These are phyloP conservation scores for Oryza meyeriana DNA, from an alignment of 176 grass and related monocot genomes.

Conservation along the genomic window DNA sequence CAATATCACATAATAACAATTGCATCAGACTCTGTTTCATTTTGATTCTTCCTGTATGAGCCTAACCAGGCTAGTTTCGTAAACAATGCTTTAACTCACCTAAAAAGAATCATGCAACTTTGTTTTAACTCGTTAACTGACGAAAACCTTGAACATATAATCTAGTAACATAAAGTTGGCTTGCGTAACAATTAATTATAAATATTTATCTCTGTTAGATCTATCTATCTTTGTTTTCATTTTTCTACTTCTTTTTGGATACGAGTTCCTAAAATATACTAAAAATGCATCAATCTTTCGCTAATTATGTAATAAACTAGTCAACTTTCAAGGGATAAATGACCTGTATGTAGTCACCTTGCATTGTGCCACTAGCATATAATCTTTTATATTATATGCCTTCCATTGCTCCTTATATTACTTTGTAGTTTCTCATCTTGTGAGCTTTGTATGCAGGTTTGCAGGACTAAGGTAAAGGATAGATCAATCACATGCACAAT, in stretches of 20 bases:
- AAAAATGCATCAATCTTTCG: neutral
- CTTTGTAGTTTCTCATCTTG: neutral
- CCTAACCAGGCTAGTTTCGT: neutral
- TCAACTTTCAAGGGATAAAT: neutral
- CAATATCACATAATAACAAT: neutral
- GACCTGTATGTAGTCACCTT: neutral
- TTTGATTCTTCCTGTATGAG: neutral
- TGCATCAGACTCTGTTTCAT: neutral
- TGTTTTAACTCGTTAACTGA: neutral
- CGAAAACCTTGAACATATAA: neutral
- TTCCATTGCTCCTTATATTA: neutral
- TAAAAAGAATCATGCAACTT: neutral
- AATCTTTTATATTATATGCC: neutral
- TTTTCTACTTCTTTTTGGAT: neutral
- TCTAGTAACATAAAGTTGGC: neutral
- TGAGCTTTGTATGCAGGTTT: neutral
- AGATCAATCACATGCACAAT: neutral
- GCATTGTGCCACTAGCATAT: neutral
- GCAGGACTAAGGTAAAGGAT: neutral
- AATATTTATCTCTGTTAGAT: neutral
- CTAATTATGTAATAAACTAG: neutral
- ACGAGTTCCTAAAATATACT: neutral
- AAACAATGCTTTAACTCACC: neutral
- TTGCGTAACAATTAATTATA: neutral
- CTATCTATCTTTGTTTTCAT: neutral